Evolutionary conservation across 306 rosid genomes (phyloP).

Genomic region (Astragalus membranaceus): DNA sequence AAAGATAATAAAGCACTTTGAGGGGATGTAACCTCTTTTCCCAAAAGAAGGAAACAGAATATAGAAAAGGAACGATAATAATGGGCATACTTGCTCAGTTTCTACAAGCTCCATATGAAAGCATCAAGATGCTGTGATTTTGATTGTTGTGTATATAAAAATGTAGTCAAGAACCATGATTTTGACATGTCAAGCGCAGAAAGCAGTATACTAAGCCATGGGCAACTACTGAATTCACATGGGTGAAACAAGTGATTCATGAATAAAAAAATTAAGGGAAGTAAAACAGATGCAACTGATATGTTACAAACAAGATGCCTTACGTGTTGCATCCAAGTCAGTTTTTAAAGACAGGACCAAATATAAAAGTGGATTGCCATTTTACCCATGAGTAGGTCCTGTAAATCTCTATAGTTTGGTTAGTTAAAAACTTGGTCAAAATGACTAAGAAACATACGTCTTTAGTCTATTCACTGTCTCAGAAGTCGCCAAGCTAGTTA

Average conservation of each 20-base stretch:
- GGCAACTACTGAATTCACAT: not conserved
- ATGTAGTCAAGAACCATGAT: not conserved
- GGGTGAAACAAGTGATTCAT: not conserved
- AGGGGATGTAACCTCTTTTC: not conserved
- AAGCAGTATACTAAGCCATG: not conserved
- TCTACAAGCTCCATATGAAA: not conserved
- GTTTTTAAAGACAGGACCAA: not conserved
- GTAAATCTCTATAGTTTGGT: not conserved
- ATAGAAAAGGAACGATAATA: not conserved
- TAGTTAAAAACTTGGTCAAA: not conserved
- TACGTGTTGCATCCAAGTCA: not conserved
- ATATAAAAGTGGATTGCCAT: not conserved
- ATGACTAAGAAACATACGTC: not conserved
- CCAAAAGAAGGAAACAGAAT: not conserved
- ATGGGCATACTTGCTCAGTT: not conserved
- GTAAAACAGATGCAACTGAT: not conserved
- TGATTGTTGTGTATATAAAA: not conserved
- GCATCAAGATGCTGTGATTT: not conserved
- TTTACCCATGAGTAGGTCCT: not conserved
- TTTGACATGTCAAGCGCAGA: not conserved
- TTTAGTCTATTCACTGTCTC: not conserved
- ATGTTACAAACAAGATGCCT: not conserved
- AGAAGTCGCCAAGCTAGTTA: not conserved
- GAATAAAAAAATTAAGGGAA: not conserved
- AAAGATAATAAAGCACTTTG: not conserved